Conservation (phyloP, 768 basidiomycete species). For the Mycena indigotica region DNA sequence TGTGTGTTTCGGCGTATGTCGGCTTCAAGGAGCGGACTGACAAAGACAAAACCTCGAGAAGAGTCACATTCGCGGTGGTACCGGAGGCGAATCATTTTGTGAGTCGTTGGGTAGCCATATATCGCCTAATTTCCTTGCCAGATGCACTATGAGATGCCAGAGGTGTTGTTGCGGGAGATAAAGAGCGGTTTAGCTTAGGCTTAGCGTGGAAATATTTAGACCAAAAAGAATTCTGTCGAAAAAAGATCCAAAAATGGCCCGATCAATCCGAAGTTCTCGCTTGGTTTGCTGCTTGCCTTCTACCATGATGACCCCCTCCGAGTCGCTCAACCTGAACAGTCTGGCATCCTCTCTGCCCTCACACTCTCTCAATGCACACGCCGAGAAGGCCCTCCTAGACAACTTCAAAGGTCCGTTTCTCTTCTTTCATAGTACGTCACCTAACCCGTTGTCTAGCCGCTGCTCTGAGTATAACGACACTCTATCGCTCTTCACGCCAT, state of each 20-base stretch:
- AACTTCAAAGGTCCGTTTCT: conserved; percentile 70
- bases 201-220: conserved; percentile 21
- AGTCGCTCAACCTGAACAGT: conserved; percentile 78
- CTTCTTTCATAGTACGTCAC: conserved; percentile 5
- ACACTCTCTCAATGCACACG: conserved; percentile 58
- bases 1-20: background rate
- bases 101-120: background rate
- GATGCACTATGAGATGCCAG: conserved; percentile 1
- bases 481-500: conserved; percentile 77
- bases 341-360: conserved; percentile 77
- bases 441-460: conserved; percentile 53
- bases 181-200: too few species aligned
- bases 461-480: conserved; percentile 80
- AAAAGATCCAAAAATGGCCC: background rate
- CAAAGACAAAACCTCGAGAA: too few species aligned
- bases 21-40: too few species aligned
- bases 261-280: background rate
- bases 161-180: background rate
- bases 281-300: conserved; percentile 48
- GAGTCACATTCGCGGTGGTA: conserved; percentile 1
- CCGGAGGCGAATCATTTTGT: conserved; percentile 5
- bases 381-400: conserved; percentile 78
- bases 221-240: background rate
- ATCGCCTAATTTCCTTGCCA: background rate
- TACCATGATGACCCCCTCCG: conserved; percentile 46